These are phyloP conservation scores for Gracilaria gracilis DNA, from an alignment of 23 red algal species.

Conservation along the genomic window DNA sequence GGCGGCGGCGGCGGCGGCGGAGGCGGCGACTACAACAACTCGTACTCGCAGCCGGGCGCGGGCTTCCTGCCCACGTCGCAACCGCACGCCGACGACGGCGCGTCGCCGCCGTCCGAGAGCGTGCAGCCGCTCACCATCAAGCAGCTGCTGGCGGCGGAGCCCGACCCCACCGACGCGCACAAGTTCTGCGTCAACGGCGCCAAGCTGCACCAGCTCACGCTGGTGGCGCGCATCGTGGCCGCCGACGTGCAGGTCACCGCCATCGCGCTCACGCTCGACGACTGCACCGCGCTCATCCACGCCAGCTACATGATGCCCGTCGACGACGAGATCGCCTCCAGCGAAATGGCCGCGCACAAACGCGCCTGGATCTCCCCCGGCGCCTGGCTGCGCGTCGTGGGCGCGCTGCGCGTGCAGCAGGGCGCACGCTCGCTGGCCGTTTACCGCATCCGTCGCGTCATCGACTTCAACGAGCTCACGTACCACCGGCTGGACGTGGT, in stretches of 20 bases:
- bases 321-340: constrained; percentile 16
- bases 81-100: background rate
- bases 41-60: background rate
- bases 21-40: too few species aligned
- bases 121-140: constrained; percentile 43
- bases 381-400: constrained; percentile 60
- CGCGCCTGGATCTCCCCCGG: constrained; percentile 39
- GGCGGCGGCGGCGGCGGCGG: too few species aligned
- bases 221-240: constrained; percentile 46
- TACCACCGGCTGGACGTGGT: constrained; percentile 56
- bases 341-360: constrained; percentile 38
- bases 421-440: background rate
- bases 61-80: constrained; percentile 19
- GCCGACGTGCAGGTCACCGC: constrained; percentile 43
- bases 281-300: constrained; percentile 39
- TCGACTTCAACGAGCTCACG: constrained; percentile 61
- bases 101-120: background rate
- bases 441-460: constrained; percentile 34
- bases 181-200: constrained; percentile 38
- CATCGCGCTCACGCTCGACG: constrained; percentile 53
- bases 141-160: constrained; percentile 21
- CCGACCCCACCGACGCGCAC: background rate
- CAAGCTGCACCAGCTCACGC: constrained; percentile 15
- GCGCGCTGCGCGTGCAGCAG: constrained; percentile 8
- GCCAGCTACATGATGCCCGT: constrained; percentile 20